Percentiles rank a stretch among this genome's conserved stretches.
These are phyloP conservation scores for Fusarium sp. DNA, from an alignment of 2,329 filamentous ascomycete species.

Conservation along the genomic window DNA sequence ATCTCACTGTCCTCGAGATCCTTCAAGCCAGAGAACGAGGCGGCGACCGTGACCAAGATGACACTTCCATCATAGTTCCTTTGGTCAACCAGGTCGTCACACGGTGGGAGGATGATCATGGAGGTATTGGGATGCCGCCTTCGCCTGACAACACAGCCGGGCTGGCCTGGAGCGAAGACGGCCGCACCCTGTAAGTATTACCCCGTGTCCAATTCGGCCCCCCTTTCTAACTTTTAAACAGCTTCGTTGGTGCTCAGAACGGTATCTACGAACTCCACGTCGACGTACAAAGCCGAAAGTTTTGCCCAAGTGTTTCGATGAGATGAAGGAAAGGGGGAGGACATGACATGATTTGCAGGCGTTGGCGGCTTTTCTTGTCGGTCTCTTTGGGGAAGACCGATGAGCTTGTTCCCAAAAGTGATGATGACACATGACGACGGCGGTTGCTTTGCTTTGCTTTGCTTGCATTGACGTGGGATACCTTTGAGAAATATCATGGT, in stretches of 20 bases:
- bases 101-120: constrained; percentile 56
- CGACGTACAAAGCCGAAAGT: constrained; percentile 71
- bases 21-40: constrained; percentile 50
- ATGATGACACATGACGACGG: constrained; percentile 31
- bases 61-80: constrained; percentile 51
- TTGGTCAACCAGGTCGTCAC: constrained; percentile 53
- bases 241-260: constrained; percentile 74
- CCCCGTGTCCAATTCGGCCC: too few species aligned
- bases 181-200: constrained; percentile 66
- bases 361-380: constrained; percentile 11
- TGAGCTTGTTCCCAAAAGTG: constrained; percentile 36
- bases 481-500: constrained; percentile 25
- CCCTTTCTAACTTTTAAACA: constrained; percentile 46
- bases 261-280: constrained; percentile 82
- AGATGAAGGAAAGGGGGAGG: constrained; percentile 52
- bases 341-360: constrained; percentile 6
- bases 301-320: constrained; percentile 66
- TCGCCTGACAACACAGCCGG: constrained; percentile 70
- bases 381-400: constrained; percentile 1
- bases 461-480: constrained; percentile 38
- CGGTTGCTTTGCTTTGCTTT: constrained; percentile 27
- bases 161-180: constrained; percentile 71
- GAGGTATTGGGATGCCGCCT: constrained; percentile 57
- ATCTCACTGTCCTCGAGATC: constrained; percentile 53
- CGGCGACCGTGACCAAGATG: constrained; percentile 50